A percentile compares a stretch with the other conserved stretches of the same genome.
Conservation (phyloP, 805 yeast genomes). For the Ogataea paradorogensis region DNA sequence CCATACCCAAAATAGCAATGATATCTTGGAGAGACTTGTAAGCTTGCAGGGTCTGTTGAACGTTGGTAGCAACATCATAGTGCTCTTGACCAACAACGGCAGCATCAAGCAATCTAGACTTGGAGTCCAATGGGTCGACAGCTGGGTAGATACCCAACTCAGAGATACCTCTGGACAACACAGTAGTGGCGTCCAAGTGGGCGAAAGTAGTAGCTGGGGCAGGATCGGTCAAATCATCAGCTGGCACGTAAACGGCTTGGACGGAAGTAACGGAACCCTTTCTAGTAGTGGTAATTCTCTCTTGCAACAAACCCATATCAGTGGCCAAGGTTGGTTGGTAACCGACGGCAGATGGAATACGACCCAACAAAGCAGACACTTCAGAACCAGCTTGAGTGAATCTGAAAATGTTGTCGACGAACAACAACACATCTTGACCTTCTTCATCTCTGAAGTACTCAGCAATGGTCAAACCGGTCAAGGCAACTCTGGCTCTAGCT, state of each 20-base stretch:
- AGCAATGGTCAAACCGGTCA: slow-evolving; percentile 99
- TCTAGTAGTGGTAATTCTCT: slow-evolving; percentile 99
- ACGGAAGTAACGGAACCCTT: slow-evolving; percentile 99
- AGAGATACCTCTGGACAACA: slow-evolving; percentile 98
- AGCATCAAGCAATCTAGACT: slow-evolving; percentile 96
- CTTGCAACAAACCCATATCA: slow-evolving; percentile 99
- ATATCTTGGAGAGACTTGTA: slow-evolving; percentile 99
- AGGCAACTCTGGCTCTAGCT: slow-evolving; percentile 99
- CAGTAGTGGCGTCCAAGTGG: slow-evolving; percentile 99
- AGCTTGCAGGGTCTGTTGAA: slow-evolving; percentile 98
- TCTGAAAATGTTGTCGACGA: slow-evolving; percentile 99
- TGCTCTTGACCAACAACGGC: slow-evolving; percentile 98
- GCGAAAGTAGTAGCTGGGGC: slow-evolving; percentile 99
- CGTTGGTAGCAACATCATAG: slow-evolving; percentile 90
- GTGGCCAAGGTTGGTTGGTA: slow-evolving; percentile 99
- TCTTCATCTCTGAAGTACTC: slow-evolving; percentile 99
- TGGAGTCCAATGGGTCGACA: slow-evolving; percentile 99
- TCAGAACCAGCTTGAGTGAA: slow-evolving; percentile 99
- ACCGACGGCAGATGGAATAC: slow-evolving; percentile 99
- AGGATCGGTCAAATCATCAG: slow-evolving; percentile 99
- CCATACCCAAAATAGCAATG: slow-evolving; percentile 99
- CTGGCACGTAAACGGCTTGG: slow-evolving; percentile 99
- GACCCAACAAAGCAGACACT: slow-evolving; percentile 99
- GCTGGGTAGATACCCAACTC: slow-evolving; percentile 99
- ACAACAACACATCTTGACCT: slow-evolving; percentile 99